Conservation (phyloP, 2,329 filamentous ascomycete genomes). For the Zalaria obscura region DNA sequence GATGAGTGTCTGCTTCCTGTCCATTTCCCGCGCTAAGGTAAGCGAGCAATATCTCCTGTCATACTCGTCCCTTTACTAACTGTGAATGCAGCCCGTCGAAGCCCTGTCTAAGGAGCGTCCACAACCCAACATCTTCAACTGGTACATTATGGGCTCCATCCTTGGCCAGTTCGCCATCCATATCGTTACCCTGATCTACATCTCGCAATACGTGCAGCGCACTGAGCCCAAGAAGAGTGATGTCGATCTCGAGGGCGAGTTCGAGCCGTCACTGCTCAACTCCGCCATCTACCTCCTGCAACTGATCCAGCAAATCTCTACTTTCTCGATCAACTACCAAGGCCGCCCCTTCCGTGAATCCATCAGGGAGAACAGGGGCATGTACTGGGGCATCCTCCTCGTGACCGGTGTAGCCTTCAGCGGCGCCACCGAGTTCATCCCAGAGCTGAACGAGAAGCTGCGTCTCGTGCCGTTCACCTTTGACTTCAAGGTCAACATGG, state of each 20-base stretch:
- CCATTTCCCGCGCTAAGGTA: slow-evolving; percentile 87
- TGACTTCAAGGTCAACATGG: slow-evolving; percentile 84
- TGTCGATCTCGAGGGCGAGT: slow-evolving; percentile 88
- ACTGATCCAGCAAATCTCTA: slow-evolving; percentile 96
- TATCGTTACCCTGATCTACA: slow-evolving; percentile 85
- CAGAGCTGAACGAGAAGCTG: slow-evolving; percentile 87
- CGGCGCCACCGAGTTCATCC: slow-evolving; percentile 88
- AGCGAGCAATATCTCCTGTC: slow-evolving; percentile 9
- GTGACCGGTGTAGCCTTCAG: slow-evolving; percentile 85
- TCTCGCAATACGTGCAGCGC: slow-evolving; percentile 74
- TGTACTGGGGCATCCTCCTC: slow-evolving; percentile 92
- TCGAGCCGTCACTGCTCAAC: slow-evolving; percentile 85
- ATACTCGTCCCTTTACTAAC: slow-evolving; percentile 14
- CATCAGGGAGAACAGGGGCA: slow-evolving; percentile 87
- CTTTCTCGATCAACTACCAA: slow-evolving; percentile 98
- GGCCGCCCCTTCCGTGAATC: slow-evolving; percentile 94
- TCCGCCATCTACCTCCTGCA: slow-evolving; percentile 93
- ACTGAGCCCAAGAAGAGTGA: slow-evolving; percentile 57
- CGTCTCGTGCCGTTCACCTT: slow-evolving; percentile 78
- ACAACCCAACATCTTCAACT: slow-evolving; percentile 97
- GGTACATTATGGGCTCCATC: slow-evolving; percentile 96
- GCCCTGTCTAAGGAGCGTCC: slow-evolving; percentile 91
- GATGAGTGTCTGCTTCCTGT: slow-evolving; percentile 98
- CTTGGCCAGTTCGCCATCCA: slow-evolving; percentile 95
- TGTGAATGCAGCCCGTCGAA: slow-evolving; percentile 55